These are phyloP conservation scores for Coniochaeta sp. DNA, from an alignment of 2,329 filamentous ascomycete genomes.

Conservation along the genomic window DNA sequence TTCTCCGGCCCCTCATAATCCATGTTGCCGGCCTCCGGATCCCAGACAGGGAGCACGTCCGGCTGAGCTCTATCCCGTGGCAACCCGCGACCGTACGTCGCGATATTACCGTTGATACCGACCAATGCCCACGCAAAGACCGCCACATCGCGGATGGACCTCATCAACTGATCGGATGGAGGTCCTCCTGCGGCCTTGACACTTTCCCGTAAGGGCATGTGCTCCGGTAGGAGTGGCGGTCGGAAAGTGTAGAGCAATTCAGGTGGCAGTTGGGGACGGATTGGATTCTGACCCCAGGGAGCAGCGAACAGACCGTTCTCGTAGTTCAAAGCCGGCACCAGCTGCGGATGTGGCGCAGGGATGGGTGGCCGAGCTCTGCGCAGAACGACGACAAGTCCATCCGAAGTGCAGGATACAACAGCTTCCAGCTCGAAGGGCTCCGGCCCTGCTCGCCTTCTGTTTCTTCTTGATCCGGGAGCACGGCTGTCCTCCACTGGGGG, in stretches of 20 bases:
- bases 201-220: constrained; percentile 35
- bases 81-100: constrained; percentile 53
- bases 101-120: constrained; percentile 71
- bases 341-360: constrained; percentile 46
- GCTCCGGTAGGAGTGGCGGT: constrained; percentile 33
- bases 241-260: constrained; percentile 36
- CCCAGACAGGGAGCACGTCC: constrained; percentile 55
- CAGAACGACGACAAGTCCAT: constrained; percentile 76
- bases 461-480: neutral
- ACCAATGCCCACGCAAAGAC: constrained; percentile 82
- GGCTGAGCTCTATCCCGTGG: constrained; percentile 59
- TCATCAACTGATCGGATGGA: constrained; percentile 60
- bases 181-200: constrained; percentile 44
- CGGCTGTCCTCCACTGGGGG: neutral
- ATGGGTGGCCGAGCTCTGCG: constrained; percentile 66
- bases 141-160: constrained; percentile 73
- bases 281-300: constrained; percentile 67
- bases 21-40: constrained; percentile 27
- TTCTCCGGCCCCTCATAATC: constrained; percentile 28
- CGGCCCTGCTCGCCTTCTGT: constrained; percentile 14
- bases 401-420: constrained; percentile 85
- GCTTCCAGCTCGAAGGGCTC: constrained; percentile 67
- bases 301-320: constrained; percentile 68
- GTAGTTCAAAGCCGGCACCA: constrained; percentile 33
- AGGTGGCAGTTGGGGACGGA: constrained; percentile 37